phyloP scores from a whole-genome alignment of 2,329 filamentous ascomycete species.

The Xylaria sp. region DNA sequence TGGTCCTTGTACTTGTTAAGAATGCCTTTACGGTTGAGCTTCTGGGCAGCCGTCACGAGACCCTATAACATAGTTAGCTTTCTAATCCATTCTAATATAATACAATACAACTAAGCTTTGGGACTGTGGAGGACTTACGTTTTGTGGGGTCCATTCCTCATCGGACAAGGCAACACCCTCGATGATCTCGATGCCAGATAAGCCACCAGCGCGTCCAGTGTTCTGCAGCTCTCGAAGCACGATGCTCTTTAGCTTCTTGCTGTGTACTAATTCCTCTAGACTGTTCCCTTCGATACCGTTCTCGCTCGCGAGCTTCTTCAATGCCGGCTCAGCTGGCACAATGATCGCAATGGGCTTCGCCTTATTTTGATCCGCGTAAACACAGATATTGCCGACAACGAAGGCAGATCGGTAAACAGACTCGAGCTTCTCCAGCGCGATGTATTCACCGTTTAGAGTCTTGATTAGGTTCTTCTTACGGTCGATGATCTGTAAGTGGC shows the following conservation, averaged over 20 bases:
- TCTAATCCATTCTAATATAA: not conserved
- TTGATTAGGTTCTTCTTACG: conserved; percentile 92
- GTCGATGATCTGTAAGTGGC: conserved; percentile 81
- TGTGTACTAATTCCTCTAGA: conserved; percentile 73
- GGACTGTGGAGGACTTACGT: conserved; percentile 60
- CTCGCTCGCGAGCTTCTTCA: conserved; percentile 61
- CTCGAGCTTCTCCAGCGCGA: conserved; percentile 78
- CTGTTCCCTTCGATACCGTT: conserved; percentile 64
- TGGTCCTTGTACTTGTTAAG: conserved; percentile 69
- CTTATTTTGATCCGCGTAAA: conserved; percentile 62
- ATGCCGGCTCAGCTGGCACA: conserved; percentile 64
- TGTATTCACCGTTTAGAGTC: conserved; percentile 84
- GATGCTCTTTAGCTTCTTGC: conserved; percentile 69
- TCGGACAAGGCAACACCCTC: conserved; percentile 76
- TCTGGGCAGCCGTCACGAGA: conserved; percentile 75
- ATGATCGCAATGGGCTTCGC: conserved; percentile 66
- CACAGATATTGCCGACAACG: conserved; percentile 66
- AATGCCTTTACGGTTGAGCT: conserved; percentile 76
- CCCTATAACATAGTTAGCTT: conserved; percentile 57
- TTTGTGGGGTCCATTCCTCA: conserved; percentile 80
- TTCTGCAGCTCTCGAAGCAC: conserved; percentile 74
- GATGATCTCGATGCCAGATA: conserved; percentile 75
- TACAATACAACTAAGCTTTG: not conserved
- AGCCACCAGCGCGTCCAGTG: conserved; percentile 68
- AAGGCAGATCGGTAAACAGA: conserved; percentile 61